A percentile compares a stretch with the other conserved stretches of the same genome.
phyloP scores from a whole-genome alignment of 225 moss, liverwort and hornwort genomes.

The Polytrichum commune region DNA sequence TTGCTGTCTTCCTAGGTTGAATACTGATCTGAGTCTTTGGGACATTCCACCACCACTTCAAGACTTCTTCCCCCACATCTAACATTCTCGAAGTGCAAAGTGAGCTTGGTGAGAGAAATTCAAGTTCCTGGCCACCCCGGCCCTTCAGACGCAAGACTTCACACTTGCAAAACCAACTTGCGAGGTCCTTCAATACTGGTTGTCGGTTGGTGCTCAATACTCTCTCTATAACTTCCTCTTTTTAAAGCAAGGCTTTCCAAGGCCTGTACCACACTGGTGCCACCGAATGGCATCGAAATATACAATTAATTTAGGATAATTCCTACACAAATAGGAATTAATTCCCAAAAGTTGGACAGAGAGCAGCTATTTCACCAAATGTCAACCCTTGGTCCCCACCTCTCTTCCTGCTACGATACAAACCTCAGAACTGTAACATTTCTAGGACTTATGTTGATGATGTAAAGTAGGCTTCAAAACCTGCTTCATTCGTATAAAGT shows the following conservation, averaged over 20 bases:
- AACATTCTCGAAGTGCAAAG: constrained; percentile 46
- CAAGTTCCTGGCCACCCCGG: constrained; percentile 17
- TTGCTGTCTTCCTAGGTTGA: constrained; percentile 38
- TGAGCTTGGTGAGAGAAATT: constrained; percentile 40
- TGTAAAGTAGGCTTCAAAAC: neutral
- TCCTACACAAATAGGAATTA: neutral
- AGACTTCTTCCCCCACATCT: constrained; percentile 40
- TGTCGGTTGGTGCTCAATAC: constrained; percentile 22
- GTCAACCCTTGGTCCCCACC: neutral
- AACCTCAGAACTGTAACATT: constrained; percentile 1
- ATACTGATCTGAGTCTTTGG: constrained; percentile 43
- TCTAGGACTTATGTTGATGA: neutral
- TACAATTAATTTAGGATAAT: constrained; percentile 37
- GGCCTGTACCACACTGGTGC: constrained; percentile 52
- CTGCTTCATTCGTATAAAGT: neutral
- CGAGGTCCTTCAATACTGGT: constrained; percentile 30
- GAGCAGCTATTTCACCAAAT: neutral
- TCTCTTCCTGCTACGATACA: constrained; percentile 1
- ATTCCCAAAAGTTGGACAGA: neutral
- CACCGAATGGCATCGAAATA: constrained; percentile 58
- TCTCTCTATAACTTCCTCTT: constrained; percentile 47
- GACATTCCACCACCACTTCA: constrained; percentile 35
- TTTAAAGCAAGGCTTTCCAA: constrained; percentile 37
- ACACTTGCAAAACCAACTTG: constrained; percentile 33
- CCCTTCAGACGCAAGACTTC: constrained; percentile 33